A percentile compares a stretch with the other conserved stretches of the same genome.
phyloP scores from a whole-genome alignment of 371 early-diverging fungal species.

The Dichotomocladium elegans region DNA sequence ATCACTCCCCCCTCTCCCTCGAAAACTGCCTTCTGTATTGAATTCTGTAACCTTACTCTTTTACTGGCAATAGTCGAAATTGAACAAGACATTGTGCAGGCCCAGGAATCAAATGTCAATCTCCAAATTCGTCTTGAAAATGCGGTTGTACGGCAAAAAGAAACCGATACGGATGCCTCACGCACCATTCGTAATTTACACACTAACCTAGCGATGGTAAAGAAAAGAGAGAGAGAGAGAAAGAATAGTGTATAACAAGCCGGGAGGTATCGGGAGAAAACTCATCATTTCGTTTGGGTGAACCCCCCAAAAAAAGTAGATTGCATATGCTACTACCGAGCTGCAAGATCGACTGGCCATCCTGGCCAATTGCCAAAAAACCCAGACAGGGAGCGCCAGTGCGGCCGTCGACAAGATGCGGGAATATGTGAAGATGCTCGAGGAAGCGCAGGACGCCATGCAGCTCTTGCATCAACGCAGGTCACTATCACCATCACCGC shows the following conservation, averaged over 20 bases:
- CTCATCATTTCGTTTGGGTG: too few relatives aligned
- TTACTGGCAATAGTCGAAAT: constrained; percentile 37
- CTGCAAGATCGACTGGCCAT: constrained; percentile 21
- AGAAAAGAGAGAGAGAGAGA: background rate
- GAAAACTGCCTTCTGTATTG: background rate
- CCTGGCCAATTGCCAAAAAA: constrained; percentile 20
- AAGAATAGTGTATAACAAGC: background rate
- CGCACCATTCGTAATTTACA: constrained; percentile 54
- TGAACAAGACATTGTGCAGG: constrained; percentile 51
- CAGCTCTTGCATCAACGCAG: constrained; percentile 5
- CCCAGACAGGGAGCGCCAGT: constrained; percentile 20
- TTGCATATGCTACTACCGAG: constrained; percentile 25
- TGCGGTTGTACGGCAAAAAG: constrained; percentile 52
- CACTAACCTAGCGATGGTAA: constrained; percentile 53
- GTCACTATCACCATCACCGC: constrained; percentile 6
- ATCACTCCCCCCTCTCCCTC: too few relatives aligned
- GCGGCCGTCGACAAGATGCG: constrained; percentile 24
- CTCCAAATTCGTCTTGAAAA: constrained; percentile 52
- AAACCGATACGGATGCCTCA: constrained; percentile 50
- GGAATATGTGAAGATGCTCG: constrained; percentile 33
- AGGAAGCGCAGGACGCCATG: constrained; percentile 32
- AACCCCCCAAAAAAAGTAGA: too few relatives aligned
- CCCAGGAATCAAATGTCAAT: constrained; percentile 59
- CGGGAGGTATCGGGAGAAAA: too few relatives aligned
- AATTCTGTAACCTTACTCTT: too few relatives aligned